These are phyloP conservation scores for Marchantia polymorpha DNA, from an alignment of 225 moss, liverwort and hornwort species.

Conservation along the genomic window DNA sequence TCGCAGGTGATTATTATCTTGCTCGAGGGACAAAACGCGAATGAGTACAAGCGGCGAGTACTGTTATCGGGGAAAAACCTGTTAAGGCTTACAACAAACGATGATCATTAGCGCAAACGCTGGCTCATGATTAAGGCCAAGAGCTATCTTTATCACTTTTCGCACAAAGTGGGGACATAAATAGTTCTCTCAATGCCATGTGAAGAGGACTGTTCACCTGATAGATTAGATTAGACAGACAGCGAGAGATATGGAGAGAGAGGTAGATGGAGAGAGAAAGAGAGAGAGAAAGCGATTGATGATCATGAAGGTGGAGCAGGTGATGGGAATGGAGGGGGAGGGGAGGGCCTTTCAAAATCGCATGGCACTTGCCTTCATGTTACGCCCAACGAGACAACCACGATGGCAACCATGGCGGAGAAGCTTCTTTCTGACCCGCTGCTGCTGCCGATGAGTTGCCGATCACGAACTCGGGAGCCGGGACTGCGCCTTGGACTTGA, in stretches of 20 bases:
- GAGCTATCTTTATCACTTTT: not conserved
- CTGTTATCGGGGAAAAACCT: too few species aligned
- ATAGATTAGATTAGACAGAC: conserved; percentile 1
- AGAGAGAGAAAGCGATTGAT: not conserved
- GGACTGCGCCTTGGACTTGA: too few species aligned
- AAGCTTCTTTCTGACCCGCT: too few species aligned
- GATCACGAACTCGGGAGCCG: too few species aligned
- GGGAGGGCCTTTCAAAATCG: too few species aligned
- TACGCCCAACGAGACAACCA: too few species aligned
- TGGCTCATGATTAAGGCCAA: not conserved
- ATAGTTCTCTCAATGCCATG: conserved; percentile 5
- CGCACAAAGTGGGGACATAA: not conserved
- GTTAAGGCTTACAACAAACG: not conserved
- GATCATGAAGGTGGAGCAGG: not conserved
- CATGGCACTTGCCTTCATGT: too few species aligned
- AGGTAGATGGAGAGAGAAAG: not conserved
- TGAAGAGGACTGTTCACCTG: not conserved
- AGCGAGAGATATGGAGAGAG: not conserved
- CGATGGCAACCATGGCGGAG: too few species aligned
- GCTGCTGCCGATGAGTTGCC: too few species aligned
- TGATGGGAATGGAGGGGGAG: not conserved
- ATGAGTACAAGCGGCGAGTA: too few species aligned
- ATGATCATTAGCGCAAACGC: not conserved
- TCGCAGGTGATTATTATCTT: too few species aligned
- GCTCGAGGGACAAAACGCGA: too few species aligned